Percentiles rank a stretch among this genome's conserved stretches.
Evolutionary conservation across 495 filamentous ascomycete genomes (phyloP).

Genomic region (Cryomyces minteri): DNA sequence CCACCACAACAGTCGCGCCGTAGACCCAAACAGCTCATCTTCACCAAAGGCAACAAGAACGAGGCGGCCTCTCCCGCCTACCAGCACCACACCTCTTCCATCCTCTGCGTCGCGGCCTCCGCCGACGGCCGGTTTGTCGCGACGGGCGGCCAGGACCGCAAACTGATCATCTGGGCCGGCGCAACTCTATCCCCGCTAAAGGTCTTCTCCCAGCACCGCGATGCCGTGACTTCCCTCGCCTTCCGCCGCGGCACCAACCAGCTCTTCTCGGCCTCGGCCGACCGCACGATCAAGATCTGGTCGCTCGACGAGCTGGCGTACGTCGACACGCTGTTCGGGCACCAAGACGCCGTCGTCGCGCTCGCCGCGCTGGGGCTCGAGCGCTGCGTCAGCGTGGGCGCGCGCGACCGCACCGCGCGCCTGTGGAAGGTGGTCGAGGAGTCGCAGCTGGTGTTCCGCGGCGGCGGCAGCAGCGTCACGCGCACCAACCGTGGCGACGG

Average conservation of each 20-base stretch:
- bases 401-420: constrained; percentile 78
- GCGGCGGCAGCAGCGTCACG: constrained; percentile 37
- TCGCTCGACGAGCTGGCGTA: constrained; percentile 73
- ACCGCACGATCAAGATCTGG: constrained; percentile 81
- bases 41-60: constrained; percentile 42
- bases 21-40: constrained; percentile 52
- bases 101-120: constrained; percentile 70
- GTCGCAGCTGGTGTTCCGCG: constrained; percentile 84
- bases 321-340: constrained; percentile 87
- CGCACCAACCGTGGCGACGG: constrained; percentile 15
- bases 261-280: constrained; percentile 70
- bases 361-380: constrained; percentile 70
- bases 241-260: constrained; percentile 86
- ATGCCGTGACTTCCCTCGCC: constrained; percentile 61
- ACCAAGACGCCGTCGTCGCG: constrained; percentile 76
- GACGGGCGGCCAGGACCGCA: constrained; percentile 69
- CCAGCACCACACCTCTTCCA: constrained; percentile 56
- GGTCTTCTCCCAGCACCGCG: constrained; percentile 83
- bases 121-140: constrained; percentile 78
- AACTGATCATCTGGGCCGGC: constrained; percentile 74
- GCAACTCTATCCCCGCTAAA: constrained; percentile 50
- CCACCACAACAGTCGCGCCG: constrained; percentile 47
- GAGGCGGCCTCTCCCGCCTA: constrained; percentile 41
- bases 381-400: constrained; percentile 77
- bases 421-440: constrained; percentile 96